phyloP scores from a whole-genome alignment of 148 eudicot genomes.

The Chenopodium suecicum region DNA sequence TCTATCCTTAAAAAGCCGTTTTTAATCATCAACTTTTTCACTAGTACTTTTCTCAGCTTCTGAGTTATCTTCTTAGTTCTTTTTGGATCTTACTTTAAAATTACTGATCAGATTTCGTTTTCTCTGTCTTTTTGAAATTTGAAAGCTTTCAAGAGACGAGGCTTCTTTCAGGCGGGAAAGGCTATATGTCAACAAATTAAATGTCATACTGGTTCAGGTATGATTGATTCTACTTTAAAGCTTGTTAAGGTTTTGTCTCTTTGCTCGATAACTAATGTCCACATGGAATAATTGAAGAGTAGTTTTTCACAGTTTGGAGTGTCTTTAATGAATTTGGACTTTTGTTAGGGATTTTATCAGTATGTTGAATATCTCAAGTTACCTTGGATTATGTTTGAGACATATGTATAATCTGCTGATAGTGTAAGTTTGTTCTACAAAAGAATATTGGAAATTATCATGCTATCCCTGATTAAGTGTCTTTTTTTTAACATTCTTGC shows the following conservation, averaged over 20 bases:
- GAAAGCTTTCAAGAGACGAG: conserved; percentile 88
- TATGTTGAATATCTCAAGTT: neutral
- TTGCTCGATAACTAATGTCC: neutral
- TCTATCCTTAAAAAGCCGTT: neutral
- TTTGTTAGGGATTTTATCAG: neutral
- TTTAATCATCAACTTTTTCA: neutral
- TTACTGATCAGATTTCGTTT: neutral
- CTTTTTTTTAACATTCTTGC: neutral
- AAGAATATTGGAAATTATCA: neutral
- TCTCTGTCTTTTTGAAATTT: neutral
- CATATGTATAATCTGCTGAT: neutral
- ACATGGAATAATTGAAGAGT: neutral
- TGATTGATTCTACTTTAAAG: neutral
- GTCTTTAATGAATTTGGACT: neutral
- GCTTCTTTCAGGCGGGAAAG: conserved; percentile 83
- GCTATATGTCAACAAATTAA: conserved; percentile 89
- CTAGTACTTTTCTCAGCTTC: neutral
- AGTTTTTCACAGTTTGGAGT: neutral
- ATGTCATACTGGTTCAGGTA: conserved; percentile 95
- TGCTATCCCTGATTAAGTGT: neutral
- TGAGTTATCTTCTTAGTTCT: neutral
- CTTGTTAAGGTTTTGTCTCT: neutral
- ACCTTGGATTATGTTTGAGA: neutral
- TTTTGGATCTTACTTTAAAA: neutral
- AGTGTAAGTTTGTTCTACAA: neutral